Base-by-base conservation (phyloP, 2,329 filamentous ascomycete species). In the Orbilia javanica region DNA sequence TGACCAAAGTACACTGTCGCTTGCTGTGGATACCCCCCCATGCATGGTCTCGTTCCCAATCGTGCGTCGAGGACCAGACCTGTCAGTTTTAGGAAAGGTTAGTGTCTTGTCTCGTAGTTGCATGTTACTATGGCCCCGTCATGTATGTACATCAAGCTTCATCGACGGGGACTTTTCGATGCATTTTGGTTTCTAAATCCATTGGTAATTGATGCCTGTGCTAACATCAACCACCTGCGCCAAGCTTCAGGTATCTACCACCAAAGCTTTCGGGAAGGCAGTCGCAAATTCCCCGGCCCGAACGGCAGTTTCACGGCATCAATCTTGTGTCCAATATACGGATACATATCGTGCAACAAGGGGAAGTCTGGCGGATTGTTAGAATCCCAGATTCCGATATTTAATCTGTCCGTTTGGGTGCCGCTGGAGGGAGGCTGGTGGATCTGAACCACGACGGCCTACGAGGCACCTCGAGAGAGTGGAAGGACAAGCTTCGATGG, bases 1-100 rank as follows among this genome's bases (percentile, higher is more conserved):
- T 78, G 74, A 78, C 74, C 67, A 78, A 62, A 44, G 62, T 29
- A 31, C 62, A 29, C 69, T 53, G 67, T 78, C 72, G 36, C 67
- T 52, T 78, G 74, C 74, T 62, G 74, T 78, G 62, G 53, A 64
- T 78, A 68, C 74, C 29, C 53, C 50, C 67, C 46, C 15, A 67
- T 72, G 74, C 74, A 78, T 63, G 67, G n/a, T 42, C 63, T 71
- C 48, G 60, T 71, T 68, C 74, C 67, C 60, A 71, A 72, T 53
- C 27, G 62, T 68, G 67, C 67, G 57, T 68, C 52, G 42, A 67
- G 34, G 34, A 66, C 25, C 62, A 66, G 39, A 67, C 62, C 50
- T 72, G 57, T 72, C 74, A 64, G 55, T 78, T 78, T 72, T 72
- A 55, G 74, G 67, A 72, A 78, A 72, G 72, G 74, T 72, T 72